phyloP scores from a whole-genome alignment of 345 rosid species.

The Citrus glauca region DNA sequence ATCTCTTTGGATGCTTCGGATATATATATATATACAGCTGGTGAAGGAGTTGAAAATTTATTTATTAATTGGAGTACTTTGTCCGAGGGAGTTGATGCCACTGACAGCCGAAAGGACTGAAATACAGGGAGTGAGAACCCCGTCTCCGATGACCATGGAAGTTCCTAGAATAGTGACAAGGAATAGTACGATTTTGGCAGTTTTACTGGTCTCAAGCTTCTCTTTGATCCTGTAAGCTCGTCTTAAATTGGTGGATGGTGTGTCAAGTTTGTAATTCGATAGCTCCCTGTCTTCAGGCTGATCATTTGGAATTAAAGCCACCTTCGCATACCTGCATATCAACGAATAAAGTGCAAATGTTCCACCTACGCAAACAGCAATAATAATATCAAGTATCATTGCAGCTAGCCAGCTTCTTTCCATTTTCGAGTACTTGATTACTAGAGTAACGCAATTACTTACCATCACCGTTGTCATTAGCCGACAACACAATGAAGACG shows the following conservation, averaged over 20 bases:
- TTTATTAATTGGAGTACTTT: constrained; percentile 31
- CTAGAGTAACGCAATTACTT: neutral
- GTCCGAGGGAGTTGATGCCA: constrained; percentile 60
- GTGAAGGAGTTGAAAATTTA: no score
- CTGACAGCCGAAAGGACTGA: constrained; percentile 77
- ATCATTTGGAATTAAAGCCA: constrained; percentile 36
- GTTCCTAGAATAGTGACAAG: constrained; percentile 46
- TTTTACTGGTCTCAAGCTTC: constrained; percentile 15
- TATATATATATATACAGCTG: no score
- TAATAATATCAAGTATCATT: no score
- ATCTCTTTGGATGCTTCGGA: neutral
- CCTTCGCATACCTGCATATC: constrained; percentile 50
- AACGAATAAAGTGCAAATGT: constrained; percentile 61
- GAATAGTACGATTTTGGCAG: constrained; percentile 20
- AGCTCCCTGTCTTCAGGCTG: constrained; percentile 44
- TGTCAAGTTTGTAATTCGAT: constrained; percentile 34
- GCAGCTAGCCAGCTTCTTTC: no score
- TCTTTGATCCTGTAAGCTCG: constrained; percentile 19
- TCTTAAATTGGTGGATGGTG: constrained; percentile 5
- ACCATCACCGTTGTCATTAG: constrained; percentile 90
- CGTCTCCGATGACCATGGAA: constrained; percentile 59
- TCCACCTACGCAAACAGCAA: constrained; percentile 36
- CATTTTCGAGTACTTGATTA: no score
- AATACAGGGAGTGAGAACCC: constrained; percentile 53
- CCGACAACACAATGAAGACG: constrained; percentile 59